These are phyloP conservation scores for Saxispiralis lemnorum DNA, from an alignment of 495 filamentous ascomycete genomes.

Conservation along the genomic window DNA sequence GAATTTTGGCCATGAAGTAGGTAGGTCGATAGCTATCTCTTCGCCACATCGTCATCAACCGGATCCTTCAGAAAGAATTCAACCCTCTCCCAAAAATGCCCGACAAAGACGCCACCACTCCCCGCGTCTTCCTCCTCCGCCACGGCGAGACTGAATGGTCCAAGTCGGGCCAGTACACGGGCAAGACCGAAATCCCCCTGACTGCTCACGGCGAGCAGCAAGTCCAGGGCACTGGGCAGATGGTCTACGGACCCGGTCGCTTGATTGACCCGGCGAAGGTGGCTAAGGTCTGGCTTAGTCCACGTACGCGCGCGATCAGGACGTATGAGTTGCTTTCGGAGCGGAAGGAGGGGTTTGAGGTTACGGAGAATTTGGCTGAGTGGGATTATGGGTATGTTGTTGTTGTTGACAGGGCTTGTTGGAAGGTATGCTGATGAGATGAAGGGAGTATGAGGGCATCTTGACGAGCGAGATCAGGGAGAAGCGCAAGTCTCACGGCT, in stretches of 20 bases:
- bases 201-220: constrained; percentile 15
- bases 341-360: constrained; percentile 1
- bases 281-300: constrained; percentile 15
- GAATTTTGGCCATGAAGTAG: too few species aligned
- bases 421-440: neutral
- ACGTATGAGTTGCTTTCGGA: constrained; percentile 18
- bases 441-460: constrained; percentile 20
- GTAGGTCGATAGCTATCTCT: too few species aligned
- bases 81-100: constrained; percentile 12
- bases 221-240: constrained; percentile 13
- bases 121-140: constrained; percentile 22
- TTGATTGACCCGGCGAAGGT: constrained; percentile 19
- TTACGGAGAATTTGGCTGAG: constrained; percentile 19
- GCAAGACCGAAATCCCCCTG: constrained; percentile 19
- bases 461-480: constrained; percentile 15
- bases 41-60: too few species aligned
- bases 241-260: constrained; percentile 16
- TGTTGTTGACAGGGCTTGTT: neutral
- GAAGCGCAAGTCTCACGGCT: constrained; percentile 15
- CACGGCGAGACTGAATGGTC: constrained; percentile 24
- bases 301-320: constrained; percentile 15
- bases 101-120: constrained; percentile 20
- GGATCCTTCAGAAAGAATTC: too few species aligned
- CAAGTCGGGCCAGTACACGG: constrained; percentile 19
- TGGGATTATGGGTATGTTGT: constrained; percentile 20